Evolutionary conservation across 306 rosid genomes (phyloP), one percentile per base, ranked within the genome.

Genomic region (Sechiopsis laciniata): DNA sequence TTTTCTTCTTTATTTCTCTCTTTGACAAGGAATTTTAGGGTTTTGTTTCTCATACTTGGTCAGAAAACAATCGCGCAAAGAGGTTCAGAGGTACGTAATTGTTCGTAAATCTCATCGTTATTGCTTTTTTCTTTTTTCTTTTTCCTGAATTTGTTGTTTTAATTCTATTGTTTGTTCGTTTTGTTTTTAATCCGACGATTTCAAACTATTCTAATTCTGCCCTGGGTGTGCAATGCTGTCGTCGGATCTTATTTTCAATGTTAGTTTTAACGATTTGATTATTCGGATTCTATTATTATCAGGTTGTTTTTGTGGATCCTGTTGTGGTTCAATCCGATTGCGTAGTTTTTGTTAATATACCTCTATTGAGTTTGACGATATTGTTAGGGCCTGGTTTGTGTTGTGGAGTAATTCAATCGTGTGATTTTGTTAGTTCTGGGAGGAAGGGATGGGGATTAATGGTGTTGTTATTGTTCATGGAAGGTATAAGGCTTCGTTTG

Each of bases 351-450:
- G 4, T 29, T 75, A 2, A 11, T 55, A 45, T 67, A 3, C 56
- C 82, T 68, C 32, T 77, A 51, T 55, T 72, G 80, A 75, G 80
- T 97, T 62, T 74, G 71, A 40, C 45, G n/a, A 16, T 59, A 57
- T 59, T 59, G 80, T 82, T 82, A 32, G 10, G 74, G 74, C n/a
- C n/a, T n/a, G n/a, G n/a, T 80, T 80, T 82, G 65, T 46, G 68
- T 59, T 46, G 19, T 24, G 81, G 97, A 29, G 99, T 97, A 79
- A 88, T 96, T 77, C 99, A 95, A 76, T 92, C 96, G 70, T 66
- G 82, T n/a, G 73, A 64, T n/a, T n/a, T n/a, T n/a, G 50, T 55
- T 62, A n/a, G 5, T 75, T 80, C 2, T 40, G 46, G 46, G 66
- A 79, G 79, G 75, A 70, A 65, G 70, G 79, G 83, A 76, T 78